Conservation (phyloP, 2,329 filamentous ascomycete species). For the Penicillium freii region DNA sequence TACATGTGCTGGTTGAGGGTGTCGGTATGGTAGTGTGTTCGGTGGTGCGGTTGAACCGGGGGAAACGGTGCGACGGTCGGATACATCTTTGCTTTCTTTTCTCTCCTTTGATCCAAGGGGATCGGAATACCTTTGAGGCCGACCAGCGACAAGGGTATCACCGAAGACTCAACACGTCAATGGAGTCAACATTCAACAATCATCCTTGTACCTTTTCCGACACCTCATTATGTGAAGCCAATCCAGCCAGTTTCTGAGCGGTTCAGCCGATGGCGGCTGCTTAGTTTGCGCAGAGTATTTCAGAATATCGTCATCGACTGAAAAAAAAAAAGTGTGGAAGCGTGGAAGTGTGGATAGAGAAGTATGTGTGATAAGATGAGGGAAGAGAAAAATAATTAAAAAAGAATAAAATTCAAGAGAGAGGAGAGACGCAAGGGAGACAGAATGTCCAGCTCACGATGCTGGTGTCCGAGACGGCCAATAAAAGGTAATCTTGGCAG, state of each 20-base stretch:
- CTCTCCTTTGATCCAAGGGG: conserved; percentile 11
- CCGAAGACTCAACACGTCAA: conserved; percentile 24
- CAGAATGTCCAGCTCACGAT: conserved; percentile 22
- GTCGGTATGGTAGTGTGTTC: conserved; percentile 35
- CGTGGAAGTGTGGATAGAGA: background rate
- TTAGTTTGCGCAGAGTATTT: background rate
- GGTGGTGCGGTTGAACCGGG: conserved; percentile 44
- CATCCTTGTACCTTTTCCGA: conserved; percentile 46
- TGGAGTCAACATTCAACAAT: conserved; percentile 35
- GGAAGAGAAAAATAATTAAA: conserved; percentile 5
- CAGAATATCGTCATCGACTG: conserved; percentile 2
- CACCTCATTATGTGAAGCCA: conserved; percentile 44
- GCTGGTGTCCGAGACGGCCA: conserved; percentile 20
- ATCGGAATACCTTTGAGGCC: conserved; percentile 18
- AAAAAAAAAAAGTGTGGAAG: no score
- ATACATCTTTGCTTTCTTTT: conserved; percentile 43
- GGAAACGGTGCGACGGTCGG: conserved; percentile 48
- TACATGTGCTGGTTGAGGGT: conserved; percentile 29
- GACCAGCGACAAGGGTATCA: conserved; percentile 9
- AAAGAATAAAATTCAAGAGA: background rate
- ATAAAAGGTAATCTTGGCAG: conserved; percentile 23
- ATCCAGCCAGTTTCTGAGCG: background rate
- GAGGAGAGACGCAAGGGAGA: conserved; percentile 31
- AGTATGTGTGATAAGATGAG: background rate
- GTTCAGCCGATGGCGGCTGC: background rate